phyloP scores from a whole-genome alignment of 371 early-diverging fungal genomes.

The Umbelopsis sp. region DNA sequence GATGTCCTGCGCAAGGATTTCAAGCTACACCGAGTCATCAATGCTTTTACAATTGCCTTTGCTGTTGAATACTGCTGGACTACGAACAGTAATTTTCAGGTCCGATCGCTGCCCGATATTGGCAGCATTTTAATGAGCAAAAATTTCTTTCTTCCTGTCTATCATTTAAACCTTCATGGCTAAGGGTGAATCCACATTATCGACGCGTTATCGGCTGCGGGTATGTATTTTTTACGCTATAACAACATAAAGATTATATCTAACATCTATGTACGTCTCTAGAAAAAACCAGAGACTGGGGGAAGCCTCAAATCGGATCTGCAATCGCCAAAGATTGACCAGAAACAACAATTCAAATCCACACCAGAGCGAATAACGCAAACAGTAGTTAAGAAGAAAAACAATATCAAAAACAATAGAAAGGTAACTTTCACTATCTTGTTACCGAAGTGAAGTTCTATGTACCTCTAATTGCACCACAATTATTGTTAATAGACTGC shows the following conservation, averaged over 20 bases:
- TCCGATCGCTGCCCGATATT: neutral
- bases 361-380: neutral
- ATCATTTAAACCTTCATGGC: neutral
- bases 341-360: neutral
- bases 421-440: neutral
- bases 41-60: no score
- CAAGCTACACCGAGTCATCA: no score
- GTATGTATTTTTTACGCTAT: neutral
- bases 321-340: neutral
- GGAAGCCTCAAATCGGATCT: neutral
- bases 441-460: neutral
- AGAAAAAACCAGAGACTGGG: slow-evolving; percentile 4
- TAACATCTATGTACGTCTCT: neutral
- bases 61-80: no score
- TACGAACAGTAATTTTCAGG: neutral
- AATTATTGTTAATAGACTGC: neutral
- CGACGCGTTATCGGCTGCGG: slow-evolving; percentile 11
- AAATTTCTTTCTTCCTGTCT: neutral
- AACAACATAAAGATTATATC: neutral
- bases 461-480: neutral
- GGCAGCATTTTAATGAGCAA: no score
- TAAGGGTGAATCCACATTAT: slow-evolving; percentile 10
- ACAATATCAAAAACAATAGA: neutral
- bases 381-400: neutral
- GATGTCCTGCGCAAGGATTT: no score